These are phyloP conservation scores for Taxillus chinensis DNA, from an alignment of 164 flowering plant genomes.

Conservation along the genomic window DNA sequence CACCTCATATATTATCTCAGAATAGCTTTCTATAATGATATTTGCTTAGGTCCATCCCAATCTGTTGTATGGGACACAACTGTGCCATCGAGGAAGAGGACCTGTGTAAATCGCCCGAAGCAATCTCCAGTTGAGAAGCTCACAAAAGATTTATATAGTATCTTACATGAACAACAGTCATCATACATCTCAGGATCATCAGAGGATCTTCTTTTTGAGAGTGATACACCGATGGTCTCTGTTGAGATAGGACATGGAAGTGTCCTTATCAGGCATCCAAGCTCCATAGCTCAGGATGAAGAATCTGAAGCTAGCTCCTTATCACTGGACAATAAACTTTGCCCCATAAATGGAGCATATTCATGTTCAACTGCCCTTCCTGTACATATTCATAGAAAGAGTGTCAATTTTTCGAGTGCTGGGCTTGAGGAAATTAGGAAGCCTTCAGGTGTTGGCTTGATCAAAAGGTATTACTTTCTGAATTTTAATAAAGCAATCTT, in stretches of 20 bases:
- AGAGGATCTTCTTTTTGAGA: constrained; percentile 79
- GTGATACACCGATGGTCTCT: constrained; percentile 79
- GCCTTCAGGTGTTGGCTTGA: constrained; percentile 20
- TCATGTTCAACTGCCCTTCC: constrained; percentile 30
- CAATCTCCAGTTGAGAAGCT: constrained; percentile 91
- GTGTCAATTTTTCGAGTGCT: constrained; percentile 18
- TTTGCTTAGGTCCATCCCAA: constrained; percentile 66
- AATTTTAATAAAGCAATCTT: background rate
- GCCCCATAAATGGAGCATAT: constrained; percentile 34
- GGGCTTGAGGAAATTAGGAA: constrained; percentile 26
- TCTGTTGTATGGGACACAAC: constrained; percentile 70
- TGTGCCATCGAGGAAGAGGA: constrained; percentile 86
- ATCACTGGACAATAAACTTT: constrained; percentile 55
- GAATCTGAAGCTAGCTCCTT: constrained; percentile 97
- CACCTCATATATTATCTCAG: background rate
- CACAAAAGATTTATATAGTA: constrained; percentile 68
- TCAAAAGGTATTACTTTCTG: constrained; percentile 36
- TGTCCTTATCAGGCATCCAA: constrained; percentile 77
- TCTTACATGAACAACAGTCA: constrained; percentile 78
- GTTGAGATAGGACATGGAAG: constrained; percentile 97
- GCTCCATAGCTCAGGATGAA: constrained; percentile 61
- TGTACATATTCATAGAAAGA: constrained; percentile 29
- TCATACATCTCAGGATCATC: constrained; percentile 68
- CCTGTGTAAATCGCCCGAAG: constrained; percentile 63
- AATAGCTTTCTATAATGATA: background rate